These are phyloP conservation scores for Agaricus bisporus DNA, from an alignment of 768 basidiomycete genomes.

Conservation along the genomic window DNA sequence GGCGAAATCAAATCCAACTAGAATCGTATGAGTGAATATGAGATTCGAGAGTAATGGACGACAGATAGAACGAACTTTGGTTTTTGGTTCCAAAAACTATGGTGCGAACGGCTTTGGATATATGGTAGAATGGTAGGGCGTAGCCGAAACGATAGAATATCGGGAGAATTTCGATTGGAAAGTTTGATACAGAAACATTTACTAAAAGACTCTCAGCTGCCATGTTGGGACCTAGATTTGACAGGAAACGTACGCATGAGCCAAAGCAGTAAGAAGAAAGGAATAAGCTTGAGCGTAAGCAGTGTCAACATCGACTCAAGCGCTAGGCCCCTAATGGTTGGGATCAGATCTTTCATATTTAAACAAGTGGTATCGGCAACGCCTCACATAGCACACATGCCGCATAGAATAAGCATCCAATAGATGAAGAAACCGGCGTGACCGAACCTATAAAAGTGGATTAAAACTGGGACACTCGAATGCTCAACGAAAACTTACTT, in stretches of 20 bases:
- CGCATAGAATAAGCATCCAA: conserved; percentile 60
- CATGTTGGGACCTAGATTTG: neutral
- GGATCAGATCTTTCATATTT: neutral
- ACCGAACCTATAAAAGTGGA: conserved; percentile 31
- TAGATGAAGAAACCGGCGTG: conserved; percentile 51
- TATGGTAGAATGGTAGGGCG: conserved; percentile 59
- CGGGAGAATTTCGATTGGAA: conserved; percentile 49
- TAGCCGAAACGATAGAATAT: conserved; percentile 53
- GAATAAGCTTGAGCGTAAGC: conserved; percentile 43
- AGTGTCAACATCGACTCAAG: conserved; percentile 56
- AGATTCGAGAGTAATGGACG: neutral
- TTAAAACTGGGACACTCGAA: neutral
- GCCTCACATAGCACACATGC: conserved; percentile 52
- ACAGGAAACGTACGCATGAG: conserved; percentile 44
- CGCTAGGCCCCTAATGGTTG: conserved; percentile 44
- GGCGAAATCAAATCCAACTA: conserved; percentile 61
- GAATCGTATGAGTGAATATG: no score
- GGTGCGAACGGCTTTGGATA: conserved; percentile 45
- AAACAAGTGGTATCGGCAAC: neutral
- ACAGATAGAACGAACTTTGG: conserved; percentile 28
- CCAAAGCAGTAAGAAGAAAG: conserved; percentile 60
- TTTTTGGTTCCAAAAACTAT: conserved; percentile 58
- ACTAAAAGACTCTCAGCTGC: conserved; percentile 20
- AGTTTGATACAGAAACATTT: conserved; percentile 52
- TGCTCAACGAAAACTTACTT: conserved; percentile 22